A percentile compares a stretch with the other conserved stretches of the same genome.
phyloP scores from a whole-genome alignment of 768 basidiomycete species.

The Lactarius hatsudake region DNA sequence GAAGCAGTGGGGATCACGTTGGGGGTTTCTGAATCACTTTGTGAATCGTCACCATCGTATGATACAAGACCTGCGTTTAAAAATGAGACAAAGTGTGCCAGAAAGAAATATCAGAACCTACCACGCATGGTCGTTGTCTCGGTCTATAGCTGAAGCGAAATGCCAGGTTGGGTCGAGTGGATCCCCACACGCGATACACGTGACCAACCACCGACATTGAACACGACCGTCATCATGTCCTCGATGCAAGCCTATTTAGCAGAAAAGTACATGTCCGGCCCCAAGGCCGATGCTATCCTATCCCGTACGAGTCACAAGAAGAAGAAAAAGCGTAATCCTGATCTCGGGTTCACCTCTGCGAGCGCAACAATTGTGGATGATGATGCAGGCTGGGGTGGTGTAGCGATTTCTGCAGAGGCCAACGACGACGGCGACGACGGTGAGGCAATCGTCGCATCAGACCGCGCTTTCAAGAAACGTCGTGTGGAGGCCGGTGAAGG shows the following conservation, averaged over 20 bases:
- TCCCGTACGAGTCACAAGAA: conserved; percentile 58
- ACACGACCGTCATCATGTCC: conserved; percentile 11
- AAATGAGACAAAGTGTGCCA: background rate
- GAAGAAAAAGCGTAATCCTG: conserved; percentile 75
- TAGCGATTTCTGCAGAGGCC: conserved; percentile 44
- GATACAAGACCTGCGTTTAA: conserved; percentile 23
- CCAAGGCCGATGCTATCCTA: conserved; percentile 94
- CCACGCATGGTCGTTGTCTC: conserved; percentile 12
- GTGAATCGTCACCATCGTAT: conserved; percentile 28
- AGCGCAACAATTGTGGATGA: conserved; percentile 50
- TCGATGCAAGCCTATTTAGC: conserved; percentile 81
- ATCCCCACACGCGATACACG: background rate
- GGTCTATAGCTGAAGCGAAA: background rate
- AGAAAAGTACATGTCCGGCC: conserved; percentile 92
- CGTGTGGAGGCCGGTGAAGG: conserved; percentile 43
- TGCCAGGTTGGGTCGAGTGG: background rate
- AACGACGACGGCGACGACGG: conserved; percentile 55
- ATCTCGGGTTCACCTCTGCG: conserved; percentile 32
- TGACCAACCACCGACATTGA: background rate
- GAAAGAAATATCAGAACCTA: background rate
- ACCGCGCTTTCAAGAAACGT: conserved; percentile 79
- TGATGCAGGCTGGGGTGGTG: conserved; percentile 64
- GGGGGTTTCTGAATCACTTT: conserved; percentile 25
- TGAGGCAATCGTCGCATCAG: conserved; percentile 68
- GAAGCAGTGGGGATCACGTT: background rate